phyloP scores from a whole-genome alignment of 2,329 filamentous ascomycete genomes.

The Alternaria sp. region DNA sequence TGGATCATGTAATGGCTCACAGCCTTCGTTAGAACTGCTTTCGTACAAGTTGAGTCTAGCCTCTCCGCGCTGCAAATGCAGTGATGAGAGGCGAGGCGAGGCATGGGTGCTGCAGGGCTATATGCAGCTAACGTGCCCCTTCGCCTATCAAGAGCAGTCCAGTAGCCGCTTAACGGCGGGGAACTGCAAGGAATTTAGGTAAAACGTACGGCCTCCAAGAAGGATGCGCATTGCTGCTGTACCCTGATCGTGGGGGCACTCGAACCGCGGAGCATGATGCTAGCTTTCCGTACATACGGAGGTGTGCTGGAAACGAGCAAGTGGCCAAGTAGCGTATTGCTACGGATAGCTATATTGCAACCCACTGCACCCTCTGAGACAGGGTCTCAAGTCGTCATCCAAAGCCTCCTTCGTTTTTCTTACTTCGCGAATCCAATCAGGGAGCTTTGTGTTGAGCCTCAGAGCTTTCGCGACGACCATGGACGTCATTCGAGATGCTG shows the following conservation, averaged over 20 bases:
- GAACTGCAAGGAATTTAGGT: neutral
- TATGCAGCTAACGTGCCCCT: neutral
- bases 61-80: neutral
- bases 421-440: neutral
- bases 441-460: neutral
- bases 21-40: neutral
- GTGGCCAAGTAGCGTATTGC: neutral
- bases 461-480: neutral
- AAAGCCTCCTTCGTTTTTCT: neutral
- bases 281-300: neutral
- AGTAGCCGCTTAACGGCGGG: neutral
- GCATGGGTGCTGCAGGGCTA: neutral
- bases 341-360: neutral
- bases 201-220: neutral
- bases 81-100: neutral
- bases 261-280: neutral
- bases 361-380: neutral
- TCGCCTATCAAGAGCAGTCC: no score
- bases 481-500: constrained; percentile 7
- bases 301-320: neutral
- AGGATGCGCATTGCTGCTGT: neutral
- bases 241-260: neutral
- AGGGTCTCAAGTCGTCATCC: neutral
- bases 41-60: neutral
- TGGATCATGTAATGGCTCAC: neutral